Conservation (phyloP, 2,329 filamentous ascomycete genomes). For the Colletotrichum higginsianum region DNA sequence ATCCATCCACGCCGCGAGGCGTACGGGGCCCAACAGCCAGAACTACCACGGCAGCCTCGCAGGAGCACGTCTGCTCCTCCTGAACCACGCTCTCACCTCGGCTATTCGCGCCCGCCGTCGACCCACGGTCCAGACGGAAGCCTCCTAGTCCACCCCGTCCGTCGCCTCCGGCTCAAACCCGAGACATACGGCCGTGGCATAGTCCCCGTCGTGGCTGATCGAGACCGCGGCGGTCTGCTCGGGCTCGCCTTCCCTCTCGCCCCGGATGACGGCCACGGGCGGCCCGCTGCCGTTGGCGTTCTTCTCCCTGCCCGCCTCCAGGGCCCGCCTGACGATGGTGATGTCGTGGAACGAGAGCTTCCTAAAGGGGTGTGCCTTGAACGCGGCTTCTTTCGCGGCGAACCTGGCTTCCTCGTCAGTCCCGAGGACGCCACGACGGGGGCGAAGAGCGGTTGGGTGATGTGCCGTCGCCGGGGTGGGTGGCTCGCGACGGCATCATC, state of each 20-base stretch:
- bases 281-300: conserved; percentile 55
- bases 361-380: conserved; percentile 78
- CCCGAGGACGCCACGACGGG: background rate
- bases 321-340: conserved; percentile 53
- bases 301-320: conserved; percentile 43
- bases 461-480: background rate
- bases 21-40: background rate
- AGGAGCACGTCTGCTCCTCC: background rate
- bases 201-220: conserved; percentile 90
- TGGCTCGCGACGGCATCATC: background rate
- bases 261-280: conserved; percentile 61
- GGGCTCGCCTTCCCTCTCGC: conserved; percentile 46
- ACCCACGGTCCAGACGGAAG: background rate
- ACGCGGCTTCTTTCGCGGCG: conserved; percentile 82
- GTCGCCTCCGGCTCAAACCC: conserved; percentile 53
- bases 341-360: conserved; percentile 75
- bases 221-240: conserved; percentile 77
- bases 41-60: background rate
- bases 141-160: background rate
- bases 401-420: conserved; percentile 60
- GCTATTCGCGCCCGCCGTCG: background rate
- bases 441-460: background rate
- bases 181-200: conserved; percentile 80
- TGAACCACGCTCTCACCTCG: background rate
- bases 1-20: background rate